phyloP scores from a whole-genome alignment of 495 filamentous ascomycete genomes.

The Cenococcum geophilum region DNA sequence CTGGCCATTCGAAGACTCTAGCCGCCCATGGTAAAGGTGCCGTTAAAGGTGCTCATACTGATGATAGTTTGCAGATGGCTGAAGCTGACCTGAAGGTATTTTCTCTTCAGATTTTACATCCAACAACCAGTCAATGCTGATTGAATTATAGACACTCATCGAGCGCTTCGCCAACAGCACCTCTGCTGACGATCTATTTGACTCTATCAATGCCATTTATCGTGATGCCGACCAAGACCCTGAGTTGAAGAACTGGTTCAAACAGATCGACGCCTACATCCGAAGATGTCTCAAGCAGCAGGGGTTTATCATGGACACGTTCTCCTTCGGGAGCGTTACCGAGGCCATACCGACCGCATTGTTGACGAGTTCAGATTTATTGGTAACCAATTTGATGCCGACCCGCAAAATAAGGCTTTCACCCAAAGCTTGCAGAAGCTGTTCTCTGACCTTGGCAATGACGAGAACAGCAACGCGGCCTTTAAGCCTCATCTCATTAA shows the following conservation, averaged over 20 bases:
- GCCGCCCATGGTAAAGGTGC: slow-evolving; percentile 56
- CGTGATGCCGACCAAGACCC: slow-evolving; percentile 84
- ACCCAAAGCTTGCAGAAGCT: slow-evolving; percentile 69
- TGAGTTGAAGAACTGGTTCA: slow-evolving; percentile 87
- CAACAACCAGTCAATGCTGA: slow-evolving; percentile 45
- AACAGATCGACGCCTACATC: slow-evolving; percentile 65
- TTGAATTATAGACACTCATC: slow-evolving; percentile 60
- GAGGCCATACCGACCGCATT: slow-evolving; percentile 78
- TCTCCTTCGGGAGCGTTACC: slow-evolving; percentile 83
- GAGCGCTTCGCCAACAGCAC: slow-evolving; percentile 96
- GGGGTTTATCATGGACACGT: slow-evolving; percentile 86
- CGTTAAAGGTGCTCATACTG: slow-evolving; percentile 62
- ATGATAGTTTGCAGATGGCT: slow-evolving; percentile 55
- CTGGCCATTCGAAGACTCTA: slow-evolving; percentile 61
- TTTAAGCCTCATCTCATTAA: slow-evolving; percentile 92
- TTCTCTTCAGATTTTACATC: slow-evolving; percentile 34
- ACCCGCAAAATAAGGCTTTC: slow-evolving; percentile 78
- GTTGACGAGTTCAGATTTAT: slow-evolving; percentile 87
- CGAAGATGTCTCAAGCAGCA: slow-evolving; percentile 80
- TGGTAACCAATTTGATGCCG: slow-evolving; percentile 79
- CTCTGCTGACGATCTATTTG: slow-evolving; percentile 77
- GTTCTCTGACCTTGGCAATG: slow-evolving; percentile 80
- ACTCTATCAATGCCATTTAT: slow-evolving; percentile 81
- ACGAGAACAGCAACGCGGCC: slow-evolving; percentile 70
- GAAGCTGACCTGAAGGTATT: slow-evolving; percentile 74